Conservation (phyloP, 2,329 filamentous ascomycete species). For the Alternaria burnsii region DNA sequence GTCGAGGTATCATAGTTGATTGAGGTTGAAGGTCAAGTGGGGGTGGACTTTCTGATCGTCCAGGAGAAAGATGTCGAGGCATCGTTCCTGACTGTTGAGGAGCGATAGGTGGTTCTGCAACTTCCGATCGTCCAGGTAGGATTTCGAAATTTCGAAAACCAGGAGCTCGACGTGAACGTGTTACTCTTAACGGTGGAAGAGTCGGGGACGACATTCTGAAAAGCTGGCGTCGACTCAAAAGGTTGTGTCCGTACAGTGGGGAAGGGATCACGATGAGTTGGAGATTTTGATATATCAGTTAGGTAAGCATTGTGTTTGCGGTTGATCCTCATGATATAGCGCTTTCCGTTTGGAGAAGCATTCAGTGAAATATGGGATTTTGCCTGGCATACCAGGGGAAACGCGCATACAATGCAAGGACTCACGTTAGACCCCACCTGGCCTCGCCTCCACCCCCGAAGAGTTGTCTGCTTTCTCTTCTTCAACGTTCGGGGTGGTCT, state of each 20-base stretch:
- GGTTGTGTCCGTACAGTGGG: background rate
- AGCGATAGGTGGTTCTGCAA: too few relatives aligned
- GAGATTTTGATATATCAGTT: background rate
- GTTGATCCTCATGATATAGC: background rate
- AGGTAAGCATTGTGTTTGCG: background rate
- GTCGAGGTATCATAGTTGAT: too few relatives aligned
- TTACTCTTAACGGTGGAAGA: background rate
- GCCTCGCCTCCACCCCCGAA: background rate
- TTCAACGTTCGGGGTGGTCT: too few relatives aligned
- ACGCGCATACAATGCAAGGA: background rate
- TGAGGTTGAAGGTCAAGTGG: too few relatives aligned
- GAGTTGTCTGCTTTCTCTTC: too few relatives aligned
- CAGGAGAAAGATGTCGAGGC: too few relatives aligned
- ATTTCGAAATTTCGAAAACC: background rate
- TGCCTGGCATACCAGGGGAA: too few relatives aligned
- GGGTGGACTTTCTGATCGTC: too few relatives aligned
- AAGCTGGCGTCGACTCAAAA: background rate
- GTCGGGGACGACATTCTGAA: background rate
- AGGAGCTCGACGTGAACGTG: background rate
- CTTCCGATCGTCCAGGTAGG: background rate
- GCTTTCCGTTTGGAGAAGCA: background rate
- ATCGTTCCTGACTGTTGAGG: too few relatives aligned
- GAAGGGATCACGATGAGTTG: background rate
- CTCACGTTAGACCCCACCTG: background rate
- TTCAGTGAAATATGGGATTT: background rate